Evolutionary conservation across 2,329 filamentous ascomycete genomes (phyloP).

Genomic region (Arthrinium phaeospermum): DNA sequence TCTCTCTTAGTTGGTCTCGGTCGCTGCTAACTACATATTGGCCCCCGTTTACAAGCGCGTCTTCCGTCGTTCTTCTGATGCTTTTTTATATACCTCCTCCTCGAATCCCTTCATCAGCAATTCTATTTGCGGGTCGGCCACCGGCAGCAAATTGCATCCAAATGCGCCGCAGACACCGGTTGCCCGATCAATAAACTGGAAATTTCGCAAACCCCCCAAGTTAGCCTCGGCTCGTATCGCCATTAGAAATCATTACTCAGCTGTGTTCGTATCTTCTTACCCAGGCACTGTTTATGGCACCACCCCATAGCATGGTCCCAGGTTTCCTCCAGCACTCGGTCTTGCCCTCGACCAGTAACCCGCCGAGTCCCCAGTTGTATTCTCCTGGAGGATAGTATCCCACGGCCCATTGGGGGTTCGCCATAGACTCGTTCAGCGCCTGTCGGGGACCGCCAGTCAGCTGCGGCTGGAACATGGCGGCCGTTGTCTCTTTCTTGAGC

Average conservation of each 20-base stretch:
- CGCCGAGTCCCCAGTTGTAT: constrained; percentile 49
- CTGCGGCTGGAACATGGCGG: constrained; percentile 54
- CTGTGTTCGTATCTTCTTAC: constrained; percentile 42
- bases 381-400: constrained; percentile 40
- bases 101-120: constrained; percentile 22
- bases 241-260: background rate
- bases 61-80: constrained; percentile 6
- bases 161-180: constrained; percentile 25
- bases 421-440: constrained; percentile 35
- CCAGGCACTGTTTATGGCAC: constrained; percentile 54
- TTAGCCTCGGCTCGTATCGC: constrained; percentile 4
- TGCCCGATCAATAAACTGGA: constrained; percentile 23
- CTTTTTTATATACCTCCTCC: constrained; percentile 20
- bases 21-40: background rate
- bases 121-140: constrained; percentile 21
- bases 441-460: constrained; percentile 38
- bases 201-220: background rate
- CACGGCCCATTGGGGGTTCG: constrained; percentile 34
- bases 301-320: constrained; percentile 50
- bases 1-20: background rate
- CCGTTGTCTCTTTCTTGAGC: constrained; percentile 46
- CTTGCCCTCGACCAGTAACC: constrained; percentile 47
- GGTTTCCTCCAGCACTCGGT: constrained; percentile 43
- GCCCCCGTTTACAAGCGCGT: background rate
- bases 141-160: constrained; percentile 22